Conservation (phyloP, 148 eudicot genomes). For the Beta vulgaris region DNA sequence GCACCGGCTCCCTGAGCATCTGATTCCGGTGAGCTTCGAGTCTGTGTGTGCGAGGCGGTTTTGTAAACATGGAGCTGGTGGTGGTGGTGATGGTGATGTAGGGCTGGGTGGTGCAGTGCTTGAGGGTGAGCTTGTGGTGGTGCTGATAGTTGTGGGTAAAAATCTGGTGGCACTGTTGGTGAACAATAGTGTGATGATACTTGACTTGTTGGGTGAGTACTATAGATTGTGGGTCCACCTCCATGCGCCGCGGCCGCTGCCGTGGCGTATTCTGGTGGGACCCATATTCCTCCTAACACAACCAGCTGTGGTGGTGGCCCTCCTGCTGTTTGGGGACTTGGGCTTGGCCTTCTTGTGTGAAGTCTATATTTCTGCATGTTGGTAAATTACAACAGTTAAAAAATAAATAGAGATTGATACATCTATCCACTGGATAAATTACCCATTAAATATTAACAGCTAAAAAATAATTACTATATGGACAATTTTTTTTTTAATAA, state of each 20-base stretch:
- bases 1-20: constrained; percentile 50
- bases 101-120: constrained; percentile 42
- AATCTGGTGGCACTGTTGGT: constrained; percentile 53
- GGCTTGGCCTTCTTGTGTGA: constrained; percentile 94
- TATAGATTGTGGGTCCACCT: constrained; percentile 60
- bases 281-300: constrained; percentile 95
- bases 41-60: constrained; percentile 44
- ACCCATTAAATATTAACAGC: neutral
- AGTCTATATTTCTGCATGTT: constrained; percentile 85
- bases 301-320: constrained; percentile 60
- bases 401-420: neutral
- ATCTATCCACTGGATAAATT: too few species aligned
- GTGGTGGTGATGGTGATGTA: constrained; percentile 35
- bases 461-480: neutral
- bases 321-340: constrained; percentile 73
- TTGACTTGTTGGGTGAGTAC: constrained; percentile 56
- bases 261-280: constrained; percentile 84
- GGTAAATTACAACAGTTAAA: constrained; percentile 2
- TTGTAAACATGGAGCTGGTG: constrained; percentile 60
- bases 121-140: constrained; percentile 28
- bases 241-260: constrained; percentile 53
- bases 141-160: constrained; percentile 43
- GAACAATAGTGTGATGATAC: constrained; percentile 53
- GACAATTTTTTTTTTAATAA: too few species aligned
- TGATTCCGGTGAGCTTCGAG: constrained; percentile 58